phyloP scores from a whole-genome alignment of 495 filamentous ascomycete species.

The Neurospora sp. region DNA sequence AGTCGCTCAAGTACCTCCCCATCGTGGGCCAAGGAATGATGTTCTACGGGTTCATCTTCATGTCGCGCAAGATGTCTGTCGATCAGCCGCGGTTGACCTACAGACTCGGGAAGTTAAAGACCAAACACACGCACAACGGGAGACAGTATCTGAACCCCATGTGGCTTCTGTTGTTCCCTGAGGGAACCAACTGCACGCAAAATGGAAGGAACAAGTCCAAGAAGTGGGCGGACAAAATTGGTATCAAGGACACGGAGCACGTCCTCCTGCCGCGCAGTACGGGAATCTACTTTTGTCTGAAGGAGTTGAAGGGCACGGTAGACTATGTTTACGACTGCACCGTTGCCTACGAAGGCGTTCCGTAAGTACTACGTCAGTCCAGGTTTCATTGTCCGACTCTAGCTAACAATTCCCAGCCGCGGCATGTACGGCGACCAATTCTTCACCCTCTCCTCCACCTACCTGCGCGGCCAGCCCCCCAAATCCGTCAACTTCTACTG shows the following conservation, averaged over 20 bases:
- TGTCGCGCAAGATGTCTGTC: slow-evolving; percentile 71
- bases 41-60: slow-evolving; percentile 77
- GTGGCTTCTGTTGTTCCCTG: slow-evolving; percentile 80
- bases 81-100: slow-evolving; percentile 62
- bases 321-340: slow-evolving; percentile 83
- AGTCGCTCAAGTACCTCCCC: slow-evolving; percentile 68
- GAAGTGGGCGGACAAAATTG: slow-evolving; percentile 59
- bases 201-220: slow-evolving; percentile 54
- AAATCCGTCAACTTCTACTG: slow-evolving; percentile 83
- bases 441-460: slow-evolving; percentile 63
- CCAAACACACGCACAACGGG: slow-evolving; percentile 39
- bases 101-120: slow-evolving; percentile 58
- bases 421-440: slow-evolving; percentile 65
- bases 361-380: slow-evolving; percentile 33
- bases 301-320: slow-evolving; percentile 58
- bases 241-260: slow-evolving; percentile 57
- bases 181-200: slow-evolving; percentile 67
- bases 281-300: slow-evolving; percentile 64
- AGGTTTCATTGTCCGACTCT: background rate
- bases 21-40: slow-evolving; percentile 69
- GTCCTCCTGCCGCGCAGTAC: slow-evolving; percentile 64
- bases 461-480: slow-evolving; percentile 66
- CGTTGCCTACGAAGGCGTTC: slow-evolving; percentile 72
- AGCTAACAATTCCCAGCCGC: slow-evolving; percentile 32
- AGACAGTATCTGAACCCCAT: slow-evolving; percentile 54